Base-by-base conservation (phyloP, 176 grass and related monocot species). In the Rhynchospora tenuis region DNA sequence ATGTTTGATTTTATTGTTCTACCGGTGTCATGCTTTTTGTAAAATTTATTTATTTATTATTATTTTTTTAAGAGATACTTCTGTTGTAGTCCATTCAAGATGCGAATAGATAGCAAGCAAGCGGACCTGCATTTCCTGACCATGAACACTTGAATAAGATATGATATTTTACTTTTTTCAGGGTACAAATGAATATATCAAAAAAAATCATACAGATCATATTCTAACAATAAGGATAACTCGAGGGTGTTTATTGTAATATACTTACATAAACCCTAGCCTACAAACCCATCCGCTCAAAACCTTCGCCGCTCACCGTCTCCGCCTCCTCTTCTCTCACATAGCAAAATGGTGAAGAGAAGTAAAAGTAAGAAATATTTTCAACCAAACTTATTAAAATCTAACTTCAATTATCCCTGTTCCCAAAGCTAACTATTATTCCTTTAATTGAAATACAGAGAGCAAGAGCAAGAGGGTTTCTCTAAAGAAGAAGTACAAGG, bases 401-500 rank as follows among this genome's bases (percentile, higher is more conserved):
- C 26, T 11, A 46, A 24, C 11, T 48, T 45, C 59, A 45, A 47
- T 20, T 81, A 48, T 68, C 17, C 1, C 3, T 4, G 15, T 5
- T 50, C 6, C 2, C 9, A 16, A 22, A 59, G 16, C 44, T 79
- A 28, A 73, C 33, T 38, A 38, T 3, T 33, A 33, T 23, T 47
- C 11, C 9, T 29, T 14, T 5, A 43, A 20, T 80, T 83, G 10
- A 33, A 61, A 50, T 61, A 0, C 69, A 90, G 88, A 98, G 86
- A 98, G 93, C 84, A 99, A 99, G 85, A 99, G 96, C 83, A 99
- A 99, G 91, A 92, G 93, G 51, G 66, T 99, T 0, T 69, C 93
- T 78, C 83, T 93, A 26, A 68, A 64, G n/a, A 87, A 94, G 83
- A 95, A 99, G 80, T 86, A 99, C 88, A 99, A 95, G 91, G 88